Evolutionary conservation across 495 filamentous ascomycete genomes (phyloP).

Genomic region (Amphirosellinia nigrospora): DNA sequence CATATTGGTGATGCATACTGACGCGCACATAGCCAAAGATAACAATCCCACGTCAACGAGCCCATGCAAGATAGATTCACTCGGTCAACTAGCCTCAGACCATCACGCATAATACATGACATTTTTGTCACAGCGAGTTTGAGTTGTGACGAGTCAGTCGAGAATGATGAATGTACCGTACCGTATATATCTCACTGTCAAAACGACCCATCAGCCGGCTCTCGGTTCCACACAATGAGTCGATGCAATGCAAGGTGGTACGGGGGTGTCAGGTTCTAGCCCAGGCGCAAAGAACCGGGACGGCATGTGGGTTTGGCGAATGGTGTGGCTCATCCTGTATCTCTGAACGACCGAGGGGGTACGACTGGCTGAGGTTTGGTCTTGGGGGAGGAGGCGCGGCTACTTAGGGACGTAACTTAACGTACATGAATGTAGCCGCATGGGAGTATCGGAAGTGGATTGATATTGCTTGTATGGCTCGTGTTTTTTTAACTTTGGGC

Average conservation of each 20-base stretch:
- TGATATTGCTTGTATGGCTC: constrained; percentile 16
- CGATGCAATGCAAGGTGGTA: not conserved
- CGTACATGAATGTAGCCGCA: constrained; percentile 18
- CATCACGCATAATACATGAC: no score
- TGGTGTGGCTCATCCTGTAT: not conserved
- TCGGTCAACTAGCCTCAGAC: not conserved
- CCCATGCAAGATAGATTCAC: not conserved
- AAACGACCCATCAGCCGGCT: no score
- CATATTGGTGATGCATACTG: not conserved
- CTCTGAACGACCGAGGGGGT: not conserved
- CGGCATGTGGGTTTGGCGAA: not conserved
- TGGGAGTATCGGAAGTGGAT: constrained; percentile 18
- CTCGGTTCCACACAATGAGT: not conserved
- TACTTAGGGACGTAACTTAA: not conserved
- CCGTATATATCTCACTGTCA: not conserved
- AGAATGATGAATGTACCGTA: no score
- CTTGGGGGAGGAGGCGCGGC: not conserved
- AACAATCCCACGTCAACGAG: not conserved
- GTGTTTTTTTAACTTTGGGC: constrained; percentile 9
- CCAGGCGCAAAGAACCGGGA: not conserved
- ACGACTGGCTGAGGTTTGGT: constrained; percentile 4
- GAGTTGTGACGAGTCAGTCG: constrained; percentile 22
- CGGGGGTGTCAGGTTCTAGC: no score
- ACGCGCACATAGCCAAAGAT: not conserved
- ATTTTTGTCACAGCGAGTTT: not conserved